Percentiles rank a stretch among this genome's conserved stretches.
Conservation (phyloP, 257 asterid species). For the Marsdenia floribunda region DNA sequence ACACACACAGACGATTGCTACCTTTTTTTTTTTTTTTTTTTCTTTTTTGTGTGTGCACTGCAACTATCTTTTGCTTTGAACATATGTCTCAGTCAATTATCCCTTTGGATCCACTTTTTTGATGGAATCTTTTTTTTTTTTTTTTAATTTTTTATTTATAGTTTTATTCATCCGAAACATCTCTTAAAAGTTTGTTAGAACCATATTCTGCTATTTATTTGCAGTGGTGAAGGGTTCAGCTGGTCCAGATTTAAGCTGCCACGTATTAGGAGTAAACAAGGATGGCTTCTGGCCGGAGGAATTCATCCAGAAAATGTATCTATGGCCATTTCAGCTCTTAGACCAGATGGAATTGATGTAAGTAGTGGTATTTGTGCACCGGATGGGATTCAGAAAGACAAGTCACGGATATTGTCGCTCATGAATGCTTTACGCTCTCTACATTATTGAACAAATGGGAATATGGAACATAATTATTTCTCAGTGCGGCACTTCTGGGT, state of each 20-base stretch:
- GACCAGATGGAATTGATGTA: constrained; percentile 80
- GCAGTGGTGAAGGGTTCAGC: constrained; percentile 67
- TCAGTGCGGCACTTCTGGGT: no score
- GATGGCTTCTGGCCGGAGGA: constrained; percentile 96
- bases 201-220: constrained; percentile 8
- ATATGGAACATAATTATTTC: neutral
- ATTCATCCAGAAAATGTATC: constrained; percentile 60
- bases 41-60: neutral
- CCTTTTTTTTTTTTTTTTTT: no score
- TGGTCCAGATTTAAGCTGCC: constrained; percentile 80
- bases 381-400: constrained; percentile 75
- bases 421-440: constrained; percentile 59
- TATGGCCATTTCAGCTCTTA: constrained; percentile 63
- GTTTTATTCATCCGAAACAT: neutral
- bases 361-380: constrained; percentile 91
- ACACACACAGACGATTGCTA: neutral
- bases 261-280: constrained; percentile 54
- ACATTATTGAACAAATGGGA: constrained; percentile 22
- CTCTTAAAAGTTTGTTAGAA: neutral
- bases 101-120: neutral
- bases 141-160: no score
- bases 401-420: constrained; percentile 51
- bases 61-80: neutral
- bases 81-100: neutral
- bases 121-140: neutral